Conservation (phyloP, 2,329 filamentous ascomycete genomes). For the Apiospora koreana region DNA sequence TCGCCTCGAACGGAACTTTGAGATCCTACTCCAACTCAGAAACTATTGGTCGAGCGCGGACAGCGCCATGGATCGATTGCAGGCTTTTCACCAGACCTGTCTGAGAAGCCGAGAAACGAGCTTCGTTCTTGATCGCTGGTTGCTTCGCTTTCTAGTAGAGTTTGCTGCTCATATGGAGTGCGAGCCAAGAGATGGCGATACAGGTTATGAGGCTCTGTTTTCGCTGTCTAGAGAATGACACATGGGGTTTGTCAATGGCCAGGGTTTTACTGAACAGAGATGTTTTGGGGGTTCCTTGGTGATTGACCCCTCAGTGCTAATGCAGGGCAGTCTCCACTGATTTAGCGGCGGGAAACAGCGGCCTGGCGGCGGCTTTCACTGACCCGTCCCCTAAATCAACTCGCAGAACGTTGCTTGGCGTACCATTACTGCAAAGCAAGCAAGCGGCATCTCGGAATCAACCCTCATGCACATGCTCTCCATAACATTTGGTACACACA, state of each 20-base stretch:
- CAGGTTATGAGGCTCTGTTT: conserved; percentile 21
- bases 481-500: neutral
- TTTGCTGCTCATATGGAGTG: conserved; percentile 31
- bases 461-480: neutral
- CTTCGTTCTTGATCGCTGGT: conserved; percentile 43
- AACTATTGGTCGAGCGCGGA: conserved; percentile 43
- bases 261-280: neutral
- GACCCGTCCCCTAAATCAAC: neutral
- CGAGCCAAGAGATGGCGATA: conserved; percentile 24
- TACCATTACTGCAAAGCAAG: neutral
- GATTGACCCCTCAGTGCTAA: neutral
- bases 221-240: conserved; percentile 21
- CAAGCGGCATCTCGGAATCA: neutral
- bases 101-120: conserved; percentile 35
- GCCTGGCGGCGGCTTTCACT: neutral
- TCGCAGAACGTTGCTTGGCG: neutral
- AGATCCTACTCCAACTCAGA: conserved; percentile 41
- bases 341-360: neutral
- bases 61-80: conserved; percentile 38
- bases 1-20: conserved; percentile 45
- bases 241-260: neutral
- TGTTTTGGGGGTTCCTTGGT: neutral
- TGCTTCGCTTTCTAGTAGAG: conserved; percentile 38
- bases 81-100: conserved; percentile 44
- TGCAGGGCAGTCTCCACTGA: neutral